Evolutionary conservation across 305 asterid species (phyloP), one percentile per base, ranked within the genome.

Genomic region (Fraxinus floribunda): DNA sequence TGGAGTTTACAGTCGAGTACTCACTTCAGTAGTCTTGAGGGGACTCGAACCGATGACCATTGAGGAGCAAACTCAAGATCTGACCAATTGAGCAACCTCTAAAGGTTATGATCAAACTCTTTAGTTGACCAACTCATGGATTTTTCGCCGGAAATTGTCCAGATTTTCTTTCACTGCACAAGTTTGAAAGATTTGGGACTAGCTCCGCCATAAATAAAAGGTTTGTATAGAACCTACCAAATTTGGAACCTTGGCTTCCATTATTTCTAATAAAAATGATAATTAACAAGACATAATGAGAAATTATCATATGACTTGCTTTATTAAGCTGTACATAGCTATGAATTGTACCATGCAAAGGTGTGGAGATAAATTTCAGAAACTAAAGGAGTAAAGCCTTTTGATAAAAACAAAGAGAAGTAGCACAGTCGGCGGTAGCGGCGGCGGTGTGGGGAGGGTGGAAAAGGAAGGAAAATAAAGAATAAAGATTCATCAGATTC

Each of bases 401-500:
- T 60, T 64, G 32, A 64, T 24, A 11, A 64, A 26, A 26, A 64
- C 34, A 64, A 62, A 62, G 15, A 24, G 16, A 64, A 8, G 34
- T 62, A 62, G n/a, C 15, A 11, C n/a, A 26, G 71, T 22, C 34
- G n/a, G 32, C 15, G 30, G 68, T 1, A 6, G 71, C 6, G 32
- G 34, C 0, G 72, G 15, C 0, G 32, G 16, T 8, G 72, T 6
- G 5, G 24, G 7, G 16, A 72, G 24, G 13, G 7, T 15, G 41
- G 22, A 72, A n/a, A 5, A 72, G 77, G 77, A 49, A 49, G 60
- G 60, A 49, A 49, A 49, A 49, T 49, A 72, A 35, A 71, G 76
- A 72, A 1, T 20, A 78, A 7, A 55, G 62, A 46, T 72, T 71
- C 85, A 70, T 49, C 76, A 78, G 5, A 44, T 72, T 41, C n/a